Conservation (phyloP, 2,329 filamentous ascomycete genomes). For the Cordyceps javanica region DNA sequence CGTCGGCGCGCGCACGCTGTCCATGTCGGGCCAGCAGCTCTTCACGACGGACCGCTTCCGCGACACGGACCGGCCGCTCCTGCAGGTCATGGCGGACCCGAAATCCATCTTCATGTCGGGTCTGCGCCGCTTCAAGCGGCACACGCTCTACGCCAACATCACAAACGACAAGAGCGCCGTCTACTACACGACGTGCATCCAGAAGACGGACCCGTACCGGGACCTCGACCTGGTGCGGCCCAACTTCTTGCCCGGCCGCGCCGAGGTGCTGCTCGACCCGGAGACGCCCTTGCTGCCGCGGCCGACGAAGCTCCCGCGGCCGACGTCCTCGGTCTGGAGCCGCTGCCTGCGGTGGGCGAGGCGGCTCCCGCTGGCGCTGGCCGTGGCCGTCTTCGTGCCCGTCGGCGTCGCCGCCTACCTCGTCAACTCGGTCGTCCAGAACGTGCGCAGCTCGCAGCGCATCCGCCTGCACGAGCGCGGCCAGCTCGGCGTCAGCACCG, state of each 20-base stretch:
- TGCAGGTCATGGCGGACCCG: conserved; percentile 76
- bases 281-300: conserved; percentile 51
- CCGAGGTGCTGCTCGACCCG: conserved; percentile 68
- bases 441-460: conserved; percentile 64
- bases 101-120: conserved; percentile 80
- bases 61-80: conserved; percentile 71
- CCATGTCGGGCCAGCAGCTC: conserved; percentile 76
- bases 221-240: conserved; percentile 61
- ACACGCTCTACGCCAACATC: conserved; percentile 78
- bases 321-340: conserved; percentile 25
- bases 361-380: conserved; percentile 56
- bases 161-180: conserved; percentile 77
- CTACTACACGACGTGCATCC: conserved; percentile 77
- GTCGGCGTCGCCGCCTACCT: conserved; percentile 67
- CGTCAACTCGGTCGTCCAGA: conserved; percentile 71
- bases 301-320: conserved; percentile 22
- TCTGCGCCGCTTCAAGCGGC: conserved; percentile 67
- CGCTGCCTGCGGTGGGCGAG: conserved; percentile 32
- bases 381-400: conserved; percentile 66
- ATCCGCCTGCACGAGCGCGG: conserved; percentile 72
- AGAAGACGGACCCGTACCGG: conserved; percentile 70
- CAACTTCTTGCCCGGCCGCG: conserved; percentile 69
- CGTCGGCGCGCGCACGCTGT: conserved; percentile 75
- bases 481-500: conserved; percentile 58
- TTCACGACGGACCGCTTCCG: conserved; percentile 84